phyloP scores from a whole-genome alignment of 1,284 basidiomycete genomes.

The Stygiomarasmius scandens region DNA sequence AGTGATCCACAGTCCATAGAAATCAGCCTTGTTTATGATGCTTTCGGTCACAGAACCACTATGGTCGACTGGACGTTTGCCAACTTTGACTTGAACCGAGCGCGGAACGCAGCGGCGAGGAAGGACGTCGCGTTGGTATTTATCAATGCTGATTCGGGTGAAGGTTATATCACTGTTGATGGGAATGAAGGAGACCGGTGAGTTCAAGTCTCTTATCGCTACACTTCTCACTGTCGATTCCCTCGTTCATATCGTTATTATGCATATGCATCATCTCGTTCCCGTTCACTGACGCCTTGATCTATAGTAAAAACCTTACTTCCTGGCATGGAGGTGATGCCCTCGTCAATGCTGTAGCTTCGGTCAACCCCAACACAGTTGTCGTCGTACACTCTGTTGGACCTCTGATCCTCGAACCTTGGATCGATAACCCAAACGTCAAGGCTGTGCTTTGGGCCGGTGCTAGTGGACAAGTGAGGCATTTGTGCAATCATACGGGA shows the following conservation, averaged over 20 bases:
- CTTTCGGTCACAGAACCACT: conserved; percentile 59
- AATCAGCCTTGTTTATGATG: too few species aligned
- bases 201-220: too few species aligned
- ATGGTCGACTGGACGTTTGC: conserved; percentile 61
- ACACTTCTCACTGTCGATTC: too few species aligned
- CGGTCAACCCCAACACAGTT: conserved; percentile 75
- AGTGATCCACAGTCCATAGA: too few species aligned
- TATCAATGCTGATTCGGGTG: conserved; percentile 75
- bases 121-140: conserved; percentile 75
- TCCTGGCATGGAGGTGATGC: conserved; percentile 79
- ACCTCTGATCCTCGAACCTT: conserved; percentile 71
- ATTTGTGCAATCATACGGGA: too few species aligned
- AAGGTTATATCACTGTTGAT: conserved; percentile 76
- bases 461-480: conserved; percentile 67
- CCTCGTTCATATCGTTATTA: too few species aligned
- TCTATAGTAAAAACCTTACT: conserved; percentile 81
- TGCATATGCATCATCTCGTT: too few species aligned
- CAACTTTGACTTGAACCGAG: conserved; percentile 63
- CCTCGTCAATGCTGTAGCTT: conserved; percentile 61
- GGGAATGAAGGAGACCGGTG: conserved; percentile 76
- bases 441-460: conserved; percentile 66
- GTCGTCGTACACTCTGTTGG: conserved; percentile 83
- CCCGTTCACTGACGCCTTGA: too few species aligned
- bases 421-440: conserved; percentile 80
- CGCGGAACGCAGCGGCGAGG: conserved; percentile 49